Conservation (phyloP, 1,139 yeast species). For the Nematodospora anomalae region DNA sequence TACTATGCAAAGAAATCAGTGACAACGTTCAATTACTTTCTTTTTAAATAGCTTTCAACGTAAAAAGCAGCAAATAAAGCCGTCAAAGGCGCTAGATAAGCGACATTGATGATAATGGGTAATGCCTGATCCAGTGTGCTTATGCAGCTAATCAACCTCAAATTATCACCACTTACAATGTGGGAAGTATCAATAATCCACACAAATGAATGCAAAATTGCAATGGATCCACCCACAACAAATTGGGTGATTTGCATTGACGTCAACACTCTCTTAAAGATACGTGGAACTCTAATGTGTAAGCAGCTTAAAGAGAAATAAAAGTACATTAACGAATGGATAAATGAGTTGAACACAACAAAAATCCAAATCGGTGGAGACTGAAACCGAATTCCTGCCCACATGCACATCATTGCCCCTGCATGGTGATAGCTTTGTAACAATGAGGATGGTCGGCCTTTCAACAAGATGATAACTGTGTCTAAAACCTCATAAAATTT, state of each 20-base stretch:
- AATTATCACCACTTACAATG: constrained; percentile 9
- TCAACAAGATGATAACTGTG: constrained; percentile 64
- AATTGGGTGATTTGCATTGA: constrained; percentile 72
- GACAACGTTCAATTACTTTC: too few relatives aligned
- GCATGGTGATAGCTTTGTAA: constrained; percentile 79
- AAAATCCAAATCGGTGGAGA: constrained; percentile 83
- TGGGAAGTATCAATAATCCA: constrained; percentile 55
- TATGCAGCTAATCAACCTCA: constrained; percentile 52
- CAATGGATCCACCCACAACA: constrained; percentile 68
- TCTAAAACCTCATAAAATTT: constrained; percentile 75
- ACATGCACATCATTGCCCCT: constrained; percentile 83
- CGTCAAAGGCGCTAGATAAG: constrained; percentile 69
- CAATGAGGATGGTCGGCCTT: constrained; percentile 68
- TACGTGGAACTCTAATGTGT: constrained; percentile 57
- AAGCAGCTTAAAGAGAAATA: constrained; percentile 67
- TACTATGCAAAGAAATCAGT: background rate
- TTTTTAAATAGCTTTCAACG: constrained; percentile 58
- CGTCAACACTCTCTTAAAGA: constrained; percentile 61
- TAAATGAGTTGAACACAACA: constrained; percentile 75
- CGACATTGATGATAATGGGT: constrained; percentile 62
- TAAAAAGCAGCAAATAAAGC: constrained; percentile 69
- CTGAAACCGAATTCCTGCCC: constrained; percentile 72
- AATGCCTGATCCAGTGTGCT: constrained; percentile 61
- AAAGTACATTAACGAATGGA: constrained; percentile 75
- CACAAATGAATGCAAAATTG: constrained; percentile 61